A percentile compares a stretch with the other conserved stretches of the same genome.
Conservation (phyloP, 371 early-diverging fungal species). For the Lichtheimia ramosa region DNA sequence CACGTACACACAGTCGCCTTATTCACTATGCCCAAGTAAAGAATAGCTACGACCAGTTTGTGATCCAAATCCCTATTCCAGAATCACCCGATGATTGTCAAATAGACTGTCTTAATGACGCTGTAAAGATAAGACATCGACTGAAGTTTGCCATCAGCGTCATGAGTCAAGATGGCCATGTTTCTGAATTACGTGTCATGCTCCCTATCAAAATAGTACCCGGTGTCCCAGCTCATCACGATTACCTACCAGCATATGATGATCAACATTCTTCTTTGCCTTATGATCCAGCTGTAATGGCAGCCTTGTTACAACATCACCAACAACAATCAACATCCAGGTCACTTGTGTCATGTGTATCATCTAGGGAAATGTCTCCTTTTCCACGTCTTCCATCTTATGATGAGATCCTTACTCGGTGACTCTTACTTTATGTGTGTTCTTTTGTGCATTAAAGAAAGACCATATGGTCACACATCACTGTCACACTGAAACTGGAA, state of each 20-base stretch:
- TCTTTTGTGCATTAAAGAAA: too few relatives aligned
- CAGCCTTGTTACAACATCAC: constrained; percentile 1
- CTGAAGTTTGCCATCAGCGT: constrained; percentile 33
- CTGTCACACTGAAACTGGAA: too few relatives aligned
- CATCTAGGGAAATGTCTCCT: constrained; percentile 9
- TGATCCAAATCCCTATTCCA: constrained; percentile 17
- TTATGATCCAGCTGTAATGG: constrained; percentile 31
- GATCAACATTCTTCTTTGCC: constrained; percentile 25
- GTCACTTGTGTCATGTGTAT: too few relatives aligned
- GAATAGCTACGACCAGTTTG: constrained; percentile 1
- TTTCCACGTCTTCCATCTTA: constrained; percentile 23
- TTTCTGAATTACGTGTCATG: constrained; percentile 34
- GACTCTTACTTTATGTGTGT: too few relatives aligned
- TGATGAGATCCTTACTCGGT: not conserved
- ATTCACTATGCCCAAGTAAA: constrained; percentile 8
- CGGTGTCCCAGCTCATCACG: not conserved
- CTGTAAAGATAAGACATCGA: constrained; percentile 34
- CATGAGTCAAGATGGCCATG: constrained; percentile 29
- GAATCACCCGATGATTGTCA: constrained; percentile 16
- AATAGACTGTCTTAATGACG: constrained; percentile 30
- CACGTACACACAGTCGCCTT: constrained; percentile 3
- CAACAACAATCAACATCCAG: not conserved
- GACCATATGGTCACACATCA: too few relatives aligned
- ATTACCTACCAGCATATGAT: constrained; percentile 31
- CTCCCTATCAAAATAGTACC: constrained; percentile 24